Evolutionary conservation across 345 rosid genomes (phyloP).

Genomic region (Euphorbia tirucalli): DNA sequence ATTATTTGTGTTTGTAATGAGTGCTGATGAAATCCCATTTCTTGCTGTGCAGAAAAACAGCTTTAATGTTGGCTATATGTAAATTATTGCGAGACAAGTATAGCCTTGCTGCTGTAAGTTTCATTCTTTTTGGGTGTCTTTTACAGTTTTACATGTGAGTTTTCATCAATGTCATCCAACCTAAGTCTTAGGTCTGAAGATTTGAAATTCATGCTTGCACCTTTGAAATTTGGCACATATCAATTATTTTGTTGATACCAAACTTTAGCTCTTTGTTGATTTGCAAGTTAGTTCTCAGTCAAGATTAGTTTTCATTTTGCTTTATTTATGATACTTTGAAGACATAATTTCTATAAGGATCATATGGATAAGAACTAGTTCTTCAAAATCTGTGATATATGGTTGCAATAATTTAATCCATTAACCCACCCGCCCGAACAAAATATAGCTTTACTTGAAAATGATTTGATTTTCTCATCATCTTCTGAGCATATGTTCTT

Average conservation of each 20-base stretch:
- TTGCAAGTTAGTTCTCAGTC: neutral
- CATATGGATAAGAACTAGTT: neutral
- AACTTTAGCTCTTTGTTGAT: neutral
- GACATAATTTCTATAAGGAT: neutral
- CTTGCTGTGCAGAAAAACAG: slow-evolving; percentile 65
- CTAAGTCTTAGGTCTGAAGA: neutral
- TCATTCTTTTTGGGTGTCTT: neutral
- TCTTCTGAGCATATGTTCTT: neutral
- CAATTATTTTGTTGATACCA: neutral
- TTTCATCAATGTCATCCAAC: neutral
- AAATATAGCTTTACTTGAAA: neutral
- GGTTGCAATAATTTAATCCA: no score
- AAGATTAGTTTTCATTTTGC: neutral
- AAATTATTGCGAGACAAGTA: slow-evolving; percentile 70
- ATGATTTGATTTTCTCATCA: neutral
- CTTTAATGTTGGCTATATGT: slow-evolving; percentile 88
- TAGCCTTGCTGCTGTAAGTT: slow-evolving; percentile 96
- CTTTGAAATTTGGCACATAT: neutral
- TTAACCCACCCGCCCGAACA: neutral
- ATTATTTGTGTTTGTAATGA: neutral
- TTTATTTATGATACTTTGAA: neutral
- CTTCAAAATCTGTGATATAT: no score
- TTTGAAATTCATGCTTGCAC: neutral
- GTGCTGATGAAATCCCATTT: slow-evolving; percentile 16
- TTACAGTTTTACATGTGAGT: no score